A percentile compares a stretch with the other conserved stretches of the same genome.
Conservation (phyloP, 2,329 filamentous ascomycete species). For the Penicillium brasilianum region DNA sequence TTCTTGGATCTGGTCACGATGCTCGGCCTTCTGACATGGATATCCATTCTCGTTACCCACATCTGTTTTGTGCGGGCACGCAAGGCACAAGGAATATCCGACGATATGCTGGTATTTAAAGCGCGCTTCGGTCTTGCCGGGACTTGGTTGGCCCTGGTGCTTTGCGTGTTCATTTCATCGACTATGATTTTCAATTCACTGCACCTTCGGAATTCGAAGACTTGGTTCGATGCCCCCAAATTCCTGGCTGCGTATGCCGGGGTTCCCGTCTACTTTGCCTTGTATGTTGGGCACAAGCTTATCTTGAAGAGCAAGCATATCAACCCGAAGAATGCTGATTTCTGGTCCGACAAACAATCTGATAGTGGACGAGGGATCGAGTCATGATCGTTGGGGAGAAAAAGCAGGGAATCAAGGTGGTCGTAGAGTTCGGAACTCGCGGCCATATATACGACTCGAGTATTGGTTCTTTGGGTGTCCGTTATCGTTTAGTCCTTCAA, state of each 20-base stretch:
- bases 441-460: not conserved
- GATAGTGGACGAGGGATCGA: constrained; percentile 50
- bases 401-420: no score
- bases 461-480: not conserved
- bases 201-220: constrained; percentile 48
- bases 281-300: constrained; percentile 71
- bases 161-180: constrained; percentile 73
- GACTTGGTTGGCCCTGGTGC: constrained; percentile 68
- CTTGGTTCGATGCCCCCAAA: constrained; percentile 69
- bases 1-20: constrained; percentile 70
- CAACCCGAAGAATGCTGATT: constrained; percentile 64
- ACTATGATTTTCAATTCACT: constrained; percentile 83
- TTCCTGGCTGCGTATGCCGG: constrained; percentile 78
- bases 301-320: constrained; percentile 59
- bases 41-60: constrained; percentile 69
- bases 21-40: constrained; percentile 69
- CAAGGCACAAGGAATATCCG: constrained; percentile 61
- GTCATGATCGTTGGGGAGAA: not conserved
- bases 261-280: constrained; percentile 72
- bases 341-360: constrained; percentile 70
- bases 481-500: no score
- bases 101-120: constrained; percentile 64
- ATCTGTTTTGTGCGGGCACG: constrained; percentile 69
- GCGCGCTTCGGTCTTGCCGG: constrained; percentile 74
- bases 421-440: not conserved